Evolutionary conservation across 1,139 yeast species (phyloP).

Genomic region (Saccharomyces hybrid): DNA sequence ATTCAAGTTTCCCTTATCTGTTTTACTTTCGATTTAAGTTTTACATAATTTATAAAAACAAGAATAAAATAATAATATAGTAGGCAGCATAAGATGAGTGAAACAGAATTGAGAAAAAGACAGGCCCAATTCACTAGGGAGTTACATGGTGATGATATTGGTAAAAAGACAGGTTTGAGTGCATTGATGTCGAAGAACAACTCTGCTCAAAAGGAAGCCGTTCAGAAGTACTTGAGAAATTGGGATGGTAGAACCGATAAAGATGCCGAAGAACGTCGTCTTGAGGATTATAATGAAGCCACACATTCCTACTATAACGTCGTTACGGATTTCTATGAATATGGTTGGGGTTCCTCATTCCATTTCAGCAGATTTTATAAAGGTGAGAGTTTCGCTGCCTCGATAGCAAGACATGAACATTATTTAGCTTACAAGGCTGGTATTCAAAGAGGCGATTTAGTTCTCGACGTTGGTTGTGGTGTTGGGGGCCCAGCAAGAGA

Average conservation of each 20-base stretch:
- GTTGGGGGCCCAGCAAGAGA: conserved; percentile 99
- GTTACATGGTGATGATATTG: conserved; percentile 69
- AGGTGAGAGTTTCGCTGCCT: conserved; percentile 92
- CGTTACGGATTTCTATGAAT: conserved; percentile 94
- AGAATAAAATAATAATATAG: neutral
- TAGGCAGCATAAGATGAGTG: conserved; percentile 12
- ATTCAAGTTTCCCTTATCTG: neutral
- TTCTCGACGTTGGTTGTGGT: conserved; percentile 98
- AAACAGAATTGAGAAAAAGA: conserved; percentile 34
- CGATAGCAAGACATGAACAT: conserved; percentile 97
- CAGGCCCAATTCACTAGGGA: conserved; percentile 67
- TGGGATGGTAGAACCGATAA: conserved; percentile 87
- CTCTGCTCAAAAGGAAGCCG: conserved; percentile 76
- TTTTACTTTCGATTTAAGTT: neutral
- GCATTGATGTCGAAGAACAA: conserved; percentile 74
- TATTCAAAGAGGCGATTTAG: conserved; percentile 70
- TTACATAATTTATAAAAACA: neutral
- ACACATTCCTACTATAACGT: conserved; percentile 95
- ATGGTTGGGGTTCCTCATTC: conserved; percentile 99
- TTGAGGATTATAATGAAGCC: conserved; percentile 77
- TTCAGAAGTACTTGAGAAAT: conserved; percentile 87
- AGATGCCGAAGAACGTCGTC: conserved; percentile 66
- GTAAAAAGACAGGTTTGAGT: conserved; percentile 59
- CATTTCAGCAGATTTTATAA: conserved; percentile 90
- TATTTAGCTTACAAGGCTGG: conserved; percentile 85